Evolutionary conservation across 2,329 filamentous ascomycete genomes (phyloP), one percentile per base, ranked within the genome.

Genomic region (Fusarium globosum): DNA sequence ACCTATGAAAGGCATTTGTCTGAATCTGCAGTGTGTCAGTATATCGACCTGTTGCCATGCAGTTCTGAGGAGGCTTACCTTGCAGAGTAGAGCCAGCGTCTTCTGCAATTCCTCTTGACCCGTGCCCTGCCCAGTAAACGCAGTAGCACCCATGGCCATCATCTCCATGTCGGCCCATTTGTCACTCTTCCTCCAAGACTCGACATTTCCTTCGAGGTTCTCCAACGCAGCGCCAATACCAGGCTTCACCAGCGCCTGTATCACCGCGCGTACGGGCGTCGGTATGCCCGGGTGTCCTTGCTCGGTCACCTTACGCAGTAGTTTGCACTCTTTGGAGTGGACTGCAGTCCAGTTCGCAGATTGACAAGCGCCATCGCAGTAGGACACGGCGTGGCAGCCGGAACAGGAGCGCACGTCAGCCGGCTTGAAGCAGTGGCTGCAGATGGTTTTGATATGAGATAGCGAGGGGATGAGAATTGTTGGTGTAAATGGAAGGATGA

Each of bases 1-100:
- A 83, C 59, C 88, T 83, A 75, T 89, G 88, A 77, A 92, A 92
- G 8, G 88, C 85, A 79, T 92, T 92, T 42, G 89, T 89, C 77
- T 89, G 85, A 66, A 91, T 85, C 89, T 91, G 65, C 26, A 2
- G 15, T 6, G 13, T 39, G 14, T 76, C 11, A 74, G 65, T 35
- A 28, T 21, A 15, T 26, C 15, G 35, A 14, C 28, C 42, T 21
- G 6, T 23, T n/a, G 9, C 15, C 23, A 12, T n/a, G 9, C 35
- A 39, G 15, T n/a, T n/a, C n/a, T 10, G 13, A 4, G 16, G 18
- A 28, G 16, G n/a, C 80, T 61, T 75, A 89, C 88, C 83, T 89
- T 88, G 80, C 88, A 90, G 41, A 90, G 70, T 5, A 88, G 73
- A 61, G 86, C 84, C 28, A 85, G 77, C 13, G 87, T 86, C 69